Percentiles rank a stretch among this genome's conserved stretches.
Evolutionary conservation across 2,329 filamentous ascomycete genomes (phyloP).

Genomic region (Ascochyta koolunga): DNA sequence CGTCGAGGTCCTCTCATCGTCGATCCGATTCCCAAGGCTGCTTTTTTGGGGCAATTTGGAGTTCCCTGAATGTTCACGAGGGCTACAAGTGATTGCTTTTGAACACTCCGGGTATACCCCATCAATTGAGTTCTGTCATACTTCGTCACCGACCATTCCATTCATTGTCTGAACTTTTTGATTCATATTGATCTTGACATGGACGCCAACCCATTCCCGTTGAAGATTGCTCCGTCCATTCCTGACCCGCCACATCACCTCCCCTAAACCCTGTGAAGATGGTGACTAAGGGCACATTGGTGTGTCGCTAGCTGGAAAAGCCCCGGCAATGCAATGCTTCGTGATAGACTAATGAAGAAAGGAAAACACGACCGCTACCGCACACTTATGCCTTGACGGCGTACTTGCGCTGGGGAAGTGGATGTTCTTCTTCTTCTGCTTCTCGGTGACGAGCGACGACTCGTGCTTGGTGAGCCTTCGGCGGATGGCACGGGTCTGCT

Average conservation of each 20-base stretch:
- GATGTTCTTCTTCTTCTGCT: conserved; percentile 92
- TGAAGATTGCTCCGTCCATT: conserved; percentile 46
- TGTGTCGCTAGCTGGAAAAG: conserved; percentile 47
- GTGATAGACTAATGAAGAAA: conserved; percentile 47
- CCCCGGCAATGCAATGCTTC: conserved; percentile 51
- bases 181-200: conserved; percentile 50
- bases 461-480: conserved; percentile 93
- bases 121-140: conserved; percentile 20
- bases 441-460: conserved; percentile 81
- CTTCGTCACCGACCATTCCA: conserved; percentile 24
- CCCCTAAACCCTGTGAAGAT: conserved; percentile 40
- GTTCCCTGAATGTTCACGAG: too few relatives aligned
- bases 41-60: too few relatives aligned
- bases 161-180: conserved; percentile 48
- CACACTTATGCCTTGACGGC: conserved; percentile 83
- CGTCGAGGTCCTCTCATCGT: too few relatives aligned
- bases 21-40: too few relatives aligned
- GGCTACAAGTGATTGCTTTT: background rate
- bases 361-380: conserved; percentile 39
- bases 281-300: conserved; percentile 49
- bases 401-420: conserved; percentile 99
- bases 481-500: conserved; percentile 98
- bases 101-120: conserved; percentile 15
- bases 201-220: conserved; percentile 49
- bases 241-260: conserved; percentile 40